Conservation (phyloP, 257 asterid species). For the Fraxinus quadrangulata region DNA sequence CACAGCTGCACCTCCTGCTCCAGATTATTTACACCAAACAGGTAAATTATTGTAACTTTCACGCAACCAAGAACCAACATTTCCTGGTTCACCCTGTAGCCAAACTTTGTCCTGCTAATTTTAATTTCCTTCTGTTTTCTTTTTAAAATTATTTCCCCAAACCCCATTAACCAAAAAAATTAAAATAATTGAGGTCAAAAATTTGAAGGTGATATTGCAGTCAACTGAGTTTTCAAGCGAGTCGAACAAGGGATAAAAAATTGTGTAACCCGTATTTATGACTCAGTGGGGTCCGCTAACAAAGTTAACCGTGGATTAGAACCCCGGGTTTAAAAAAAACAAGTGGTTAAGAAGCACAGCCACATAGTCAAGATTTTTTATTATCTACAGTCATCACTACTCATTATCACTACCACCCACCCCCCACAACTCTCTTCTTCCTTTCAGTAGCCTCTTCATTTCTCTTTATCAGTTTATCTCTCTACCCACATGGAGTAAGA, state of each 20-base stretch:
- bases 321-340: slow-evolving; percentile 41
- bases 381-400: slow-evolving; percentile 50
- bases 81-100: not conserved
- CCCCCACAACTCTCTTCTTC: not conserved
- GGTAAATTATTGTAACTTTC: slow-evolving; percentile 40
- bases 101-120: slow-evolving; percentile 21
- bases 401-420: slow-evolving; percentile 36
- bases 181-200: not conserved
- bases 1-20: slow-evolving; percentile 34
- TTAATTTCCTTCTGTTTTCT: not conserved
- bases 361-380: slow-evolving; percentile 61
- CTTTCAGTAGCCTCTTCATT: slow-evolving; percentile 7
- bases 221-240: not conserved
- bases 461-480: not conserved
- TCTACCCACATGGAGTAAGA: slow-evolving; percentile 30
- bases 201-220: too few relatives aligned
- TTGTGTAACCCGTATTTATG: slow-evolving; percentile 22
- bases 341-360: slow-evolving; percentile 64
- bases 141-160: not conserved
- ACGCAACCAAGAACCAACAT: slow-evolving; percentile 45
- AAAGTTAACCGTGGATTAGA: slow-evolving; percentile 55
- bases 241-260: not conserved
- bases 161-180: not conserved
- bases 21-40: slow-evolving; percentile 35
- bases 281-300: slow-evolving; percentile 19